Conservation (phyloP, 768 basidiomycete species). For the Boletellus emodensis region DNA sequence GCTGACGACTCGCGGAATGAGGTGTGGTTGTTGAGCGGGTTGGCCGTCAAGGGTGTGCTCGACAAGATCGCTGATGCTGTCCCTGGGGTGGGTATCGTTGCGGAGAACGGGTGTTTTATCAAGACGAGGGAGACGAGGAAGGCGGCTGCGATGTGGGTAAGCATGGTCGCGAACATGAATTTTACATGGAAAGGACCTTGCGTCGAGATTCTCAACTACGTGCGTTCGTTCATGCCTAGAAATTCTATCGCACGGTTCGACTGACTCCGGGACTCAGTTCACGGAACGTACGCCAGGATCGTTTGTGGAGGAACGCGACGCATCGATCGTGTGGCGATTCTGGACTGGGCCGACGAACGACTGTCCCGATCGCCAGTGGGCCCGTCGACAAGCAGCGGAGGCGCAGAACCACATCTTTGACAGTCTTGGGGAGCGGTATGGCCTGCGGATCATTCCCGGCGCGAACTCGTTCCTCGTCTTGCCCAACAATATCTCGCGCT, state of each 20-base stretch:
- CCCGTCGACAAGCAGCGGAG: slow-evolving; percentile 80
- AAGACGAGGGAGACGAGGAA: slow-evolving; percentile 43
- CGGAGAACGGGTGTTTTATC: slow-evolving; percentile 87
- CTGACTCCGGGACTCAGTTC: too few species aligned
- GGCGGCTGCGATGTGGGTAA: slow-evolving; percentile 56
- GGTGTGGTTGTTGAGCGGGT: slow-evolving; percentile 79
- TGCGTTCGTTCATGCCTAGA: slow-evolving; percentile 39
- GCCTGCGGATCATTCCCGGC: slow-evolving; percentile 79
- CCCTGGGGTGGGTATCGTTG: slow-evolving; percentile 75
- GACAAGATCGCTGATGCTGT: slow-evolving; percentile 58
- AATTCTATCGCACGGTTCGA: too few species aligned
- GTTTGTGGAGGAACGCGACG: slow-evolving; percentile 78
- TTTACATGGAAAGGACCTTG: slow-evolving; percentile 78
- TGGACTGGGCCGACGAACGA: slow-evolving; percentile 56
- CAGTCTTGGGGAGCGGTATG: slow-evolving; percentile 79
- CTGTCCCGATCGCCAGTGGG: slow-evolving; percentile 70
- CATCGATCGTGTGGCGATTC: slow-evolving; percentile 83
- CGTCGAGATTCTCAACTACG: slow-evolving; percentile 80
- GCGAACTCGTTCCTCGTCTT: slow-evolving; percentile 77
- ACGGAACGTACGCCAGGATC: slow-evolving; percentile 85
- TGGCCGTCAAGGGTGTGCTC: slow-evolving; percentile 59
- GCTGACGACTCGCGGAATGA: slow-evolving; percentile 65
- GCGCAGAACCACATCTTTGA: slow-evolving; percentile 93
- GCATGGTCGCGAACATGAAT: slow-evolving; percentile 76
- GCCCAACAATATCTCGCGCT: slow-evolving; percentile 78